Conservation (phyloP, 2,329 filamentous ascomycete genomes). For the Phaeophleospora eucalypticola region DNA sequence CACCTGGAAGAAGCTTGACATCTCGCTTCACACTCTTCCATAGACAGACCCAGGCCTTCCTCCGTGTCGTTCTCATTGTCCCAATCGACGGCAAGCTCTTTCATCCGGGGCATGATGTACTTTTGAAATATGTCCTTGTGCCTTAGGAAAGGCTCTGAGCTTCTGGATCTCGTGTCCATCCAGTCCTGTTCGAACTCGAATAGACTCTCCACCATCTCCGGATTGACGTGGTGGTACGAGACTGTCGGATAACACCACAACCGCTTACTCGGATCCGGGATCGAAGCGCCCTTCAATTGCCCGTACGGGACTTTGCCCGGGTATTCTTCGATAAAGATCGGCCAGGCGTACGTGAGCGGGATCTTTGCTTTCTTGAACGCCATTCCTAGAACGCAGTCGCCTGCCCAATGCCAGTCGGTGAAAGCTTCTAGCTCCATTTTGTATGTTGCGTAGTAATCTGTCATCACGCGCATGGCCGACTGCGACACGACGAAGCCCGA, state of each 20-base stretch:
- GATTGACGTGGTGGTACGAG: slow-evolving; percentile 18
- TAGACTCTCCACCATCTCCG: slow-evolving; percentile 12
- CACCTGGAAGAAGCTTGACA: background rate
- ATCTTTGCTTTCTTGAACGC: slow-evolving; percentile 14
- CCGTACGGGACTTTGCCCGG: slow-evolving; percentile 12
- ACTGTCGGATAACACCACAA: slow-evolving; percentile 20
- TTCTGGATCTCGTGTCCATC: slow-evolving; percentile 3
- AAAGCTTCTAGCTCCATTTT: slow-evolving; percentile 26
- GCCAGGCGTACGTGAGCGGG: slow-evolving; percentile 14
- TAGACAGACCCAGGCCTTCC: background rate
- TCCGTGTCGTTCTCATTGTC: background rate
- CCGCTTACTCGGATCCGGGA: background rate
- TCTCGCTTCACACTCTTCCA: background rate
- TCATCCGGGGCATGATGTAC: slow-evolving; percentile 15
- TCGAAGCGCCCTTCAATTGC: background rate
- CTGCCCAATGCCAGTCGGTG: slow-evolving; percentile 19
- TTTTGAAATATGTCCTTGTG: slow-evolving; percentile 19
- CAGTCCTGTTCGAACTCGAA: slow-evolving; percentile 22
- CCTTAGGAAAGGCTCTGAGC: slow-evolving; percentile 1
- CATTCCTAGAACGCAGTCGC: slow-evolving; percentile 21
- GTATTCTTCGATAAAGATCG: slow-evolving; percentile 19
- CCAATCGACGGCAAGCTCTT: background rate
- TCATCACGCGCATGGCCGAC: slow-evolving; percentile 30
- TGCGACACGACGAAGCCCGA: slow-evolving; percentile 42
- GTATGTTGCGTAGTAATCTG: slow-evolving; percentile 36